Base-by-base conservation (phyloP, 2,329 filamentous ascomycete genomes). In the Alternaria brassicicola region DNA sequence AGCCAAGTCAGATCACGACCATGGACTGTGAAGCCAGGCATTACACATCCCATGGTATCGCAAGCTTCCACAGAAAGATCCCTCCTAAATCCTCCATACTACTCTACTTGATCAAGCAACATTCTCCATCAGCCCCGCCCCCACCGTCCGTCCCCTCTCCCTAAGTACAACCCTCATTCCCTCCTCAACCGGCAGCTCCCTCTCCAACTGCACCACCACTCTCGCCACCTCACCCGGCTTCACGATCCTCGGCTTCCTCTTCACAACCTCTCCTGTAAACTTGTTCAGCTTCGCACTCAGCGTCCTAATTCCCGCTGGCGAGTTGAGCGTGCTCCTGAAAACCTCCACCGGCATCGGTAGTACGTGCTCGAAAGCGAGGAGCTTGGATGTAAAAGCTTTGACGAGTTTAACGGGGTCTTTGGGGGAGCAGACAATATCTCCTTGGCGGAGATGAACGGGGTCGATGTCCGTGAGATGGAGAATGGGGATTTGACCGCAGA, bases 331-430 rank as follows among this genome's bases (percentile, higher is more conserved):
- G 0, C 95, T 95, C 19, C 92, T 84, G 75, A 97, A 93, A 8
- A 99, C 87, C 70, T 98, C 94, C 9, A 98, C 86, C 23, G 87
- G 86, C 86, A 94, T 95, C 0, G 94, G 94, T 78, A 93, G 89
- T 15, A 99, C 79, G 62, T 94, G 89, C 60, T 97, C 92, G 70
- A 98, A 96, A 0, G 93, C 92, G 55, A 97, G 84, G 10, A 95
- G 88, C 77, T 96, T 96, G 60, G 90, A 87, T 2, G 86, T 91
- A 69, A 98, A 93, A 0, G 82, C 85, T 56, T 89, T 89, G 57
- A 92, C 82, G 58, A 89, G 90, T 25, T 82, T 79, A 31, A 97
- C 88, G 0, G 92, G 89, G 1, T 84, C 79, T 1, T 83, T 82
- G 0, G 87, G 83, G 46, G 86, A 84, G 78, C 93, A 97, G n/a